Base-by-base conservation (phyloP, 768 basidiomycete species). In the Pisolithus marmoratus region DNA sequence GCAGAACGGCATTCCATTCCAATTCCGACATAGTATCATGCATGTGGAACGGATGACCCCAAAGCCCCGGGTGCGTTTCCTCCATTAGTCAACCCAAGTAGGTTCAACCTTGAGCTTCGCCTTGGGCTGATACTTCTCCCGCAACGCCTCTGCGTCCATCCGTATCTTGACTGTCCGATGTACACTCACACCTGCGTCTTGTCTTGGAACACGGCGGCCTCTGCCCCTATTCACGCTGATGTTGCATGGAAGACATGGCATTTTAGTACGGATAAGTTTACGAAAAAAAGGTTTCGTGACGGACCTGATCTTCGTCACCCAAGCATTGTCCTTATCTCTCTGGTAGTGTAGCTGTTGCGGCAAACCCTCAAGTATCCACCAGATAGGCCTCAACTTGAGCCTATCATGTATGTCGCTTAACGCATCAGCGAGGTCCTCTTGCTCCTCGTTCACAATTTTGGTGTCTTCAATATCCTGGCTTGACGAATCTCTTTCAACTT, bases 361-460 rank as follows among this genome's bases (percentile, higher is more conserved):
- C 11, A 41, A 15, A 41, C 22, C n/a, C 40, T 41, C 40, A 8
- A 41, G 40, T 41, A 41, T 41, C 0, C 49, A 44, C 49, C 63
- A 70, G 22, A 64, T 56, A 14, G 43, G 43, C 27, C 26, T 17
- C 5, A 71, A 60, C 22, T 68, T 59, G 48, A 86, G 72, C 72
- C 82, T 73, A 62, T 87, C 83, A 49, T 80, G 78, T 14, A 76
- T 69, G 2, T 65, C 66, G 45, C 70, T 67, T n/a, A 83, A 54
- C 8, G 78, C 77, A 59, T 87, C 85, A 4, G 63, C 59, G 27
- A 82, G 54, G 37, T 86, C 84, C 51, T 87, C 83, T 14, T 79
- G 75, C 58, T 85, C 85, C 59, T 87, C 80, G 26, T 63, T 70
- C 56, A 72, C 54, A 5, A 67, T 63, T 23, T 46, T 48, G 4